Evolutionary conservation across 805 yeast species (phyloP).

Genomic region (Candida nitratophila): DNA sequence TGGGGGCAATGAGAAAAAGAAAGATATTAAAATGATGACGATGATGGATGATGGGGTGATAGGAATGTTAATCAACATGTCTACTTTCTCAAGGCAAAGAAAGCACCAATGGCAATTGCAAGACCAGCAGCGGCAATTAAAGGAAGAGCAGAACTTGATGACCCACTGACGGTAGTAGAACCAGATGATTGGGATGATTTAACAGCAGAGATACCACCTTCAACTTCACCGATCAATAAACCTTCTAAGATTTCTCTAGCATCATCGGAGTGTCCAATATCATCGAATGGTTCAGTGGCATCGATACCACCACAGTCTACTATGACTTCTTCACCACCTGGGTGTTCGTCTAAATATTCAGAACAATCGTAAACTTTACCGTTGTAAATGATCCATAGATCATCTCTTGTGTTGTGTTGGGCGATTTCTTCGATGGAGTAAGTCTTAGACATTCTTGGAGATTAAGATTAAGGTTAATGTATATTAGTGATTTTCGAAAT

Average conservation of each 20-base stretch:
- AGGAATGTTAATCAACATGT: background rate
- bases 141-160: conserved; percentile 19
- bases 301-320: conserved; percentile 74
- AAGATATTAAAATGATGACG: background rate
- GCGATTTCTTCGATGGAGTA: conserved; percentile 64
- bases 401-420: conserved; percentile 65
- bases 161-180: conserved; percentile 13
- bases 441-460: conserved; percentile 35
- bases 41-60: background rate
- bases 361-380: conserved; percentile 76
- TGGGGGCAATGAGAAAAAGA: too few species aligned
- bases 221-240: conserved; percentile 71
- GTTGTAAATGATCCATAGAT: conserved; percentile 79
- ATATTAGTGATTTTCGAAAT: background rate
- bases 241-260: conserved; percentile 72
- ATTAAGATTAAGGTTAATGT: background rate
- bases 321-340: conserved; percentile 67
- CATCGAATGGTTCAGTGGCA: conserved; percentile 68
- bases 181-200: conserved; percentile 12
- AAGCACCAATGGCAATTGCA: conserved; percentile 36
- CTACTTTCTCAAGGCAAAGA: conserved; percentile 22
- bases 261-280: conserved; percentile 96
- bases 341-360: conserved; percentile 68
- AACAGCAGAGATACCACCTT: conserved; percentile 52
- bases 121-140: conserved; percentile 29